These are phyloP conservation scores for Liriodendron chinense DNA, from an alignment of 164 flowering plant species.

Conservation along the genomic window DNA sequence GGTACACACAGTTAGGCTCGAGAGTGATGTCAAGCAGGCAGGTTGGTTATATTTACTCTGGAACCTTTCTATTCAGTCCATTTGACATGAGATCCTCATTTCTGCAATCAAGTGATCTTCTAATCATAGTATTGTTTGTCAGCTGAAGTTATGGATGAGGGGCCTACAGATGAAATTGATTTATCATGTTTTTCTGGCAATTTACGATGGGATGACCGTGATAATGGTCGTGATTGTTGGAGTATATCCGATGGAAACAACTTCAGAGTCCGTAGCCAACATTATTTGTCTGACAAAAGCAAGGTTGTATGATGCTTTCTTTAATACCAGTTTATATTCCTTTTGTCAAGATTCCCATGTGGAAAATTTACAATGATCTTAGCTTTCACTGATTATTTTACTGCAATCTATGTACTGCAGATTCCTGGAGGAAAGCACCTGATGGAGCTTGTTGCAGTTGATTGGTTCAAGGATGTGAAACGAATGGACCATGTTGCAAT, in stretches of 20 bases:
- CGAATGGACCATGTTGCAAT: conserved; percentile 99
- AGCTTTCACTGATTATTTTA: background rate
- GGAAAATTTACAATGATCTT: background rate
- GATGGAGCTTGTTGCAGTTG: conserved; percentile 99
- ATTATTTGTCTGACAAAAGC: conserved; percentile 70
- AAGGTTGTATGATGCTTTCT: conserved; percentile 48
- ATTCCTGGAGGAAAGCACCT: conserved; percentile 87
- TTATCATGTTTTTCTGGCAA: conserved; percentile 81
- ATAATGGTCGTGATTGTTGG: conserved; percentile 90
- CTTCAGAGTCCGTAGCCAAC: conserved; percentile 91
- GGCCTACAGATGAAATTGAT: conserved; percentile 60
- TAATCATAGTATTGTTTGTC: conserved; percentile 5
- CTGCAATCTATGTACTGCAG: conserved; percentile 30
- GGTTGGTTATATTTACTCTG: conserved; percentile 41
- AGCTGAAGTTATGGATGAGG: conserved; percentile 63
- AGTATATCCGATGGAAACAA: conserved; percentile 85
- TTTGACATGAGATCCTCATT: background rate
- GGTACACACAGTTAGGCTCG: conserved; percentile 39
- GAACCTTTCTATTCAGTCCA: background rate
- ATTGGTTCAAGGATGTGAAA: conserved; percentile 94
- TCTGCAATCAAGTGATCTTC: conserved; percentile 5
- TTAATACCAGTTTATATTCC: background rate
- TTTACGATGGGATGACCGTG: conserved; percentile 70
- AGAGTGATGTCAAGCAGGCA: conserved; percentile 48
- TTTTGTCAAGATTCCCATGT: background rate